Conservation (phyloP, 495 filamentous ascomycete genomes). For the Lepraria neglecta region DNA sequence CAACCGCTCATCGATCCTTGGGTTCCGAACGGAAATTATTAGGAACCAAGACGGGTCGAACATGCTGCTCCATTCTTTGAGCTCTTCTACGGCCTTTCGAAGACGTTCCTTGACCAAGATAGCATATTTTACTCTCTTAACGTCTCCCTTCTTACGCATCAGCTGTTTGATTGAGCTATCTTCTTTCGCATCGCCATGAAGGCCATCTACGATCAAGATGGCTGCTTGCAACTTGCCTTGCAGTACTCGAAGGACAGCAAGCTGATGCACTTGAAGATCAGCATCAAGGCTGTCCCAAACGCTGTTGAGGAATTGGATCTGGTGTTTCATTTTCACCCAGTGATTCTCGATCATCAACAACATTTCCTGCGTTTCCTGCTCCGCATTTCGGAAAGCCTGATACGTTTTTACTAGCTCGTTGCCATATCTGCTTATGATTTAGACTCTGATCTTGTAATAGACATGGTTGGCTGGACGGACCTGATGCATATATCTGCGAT, state of each 20-base stretch:
- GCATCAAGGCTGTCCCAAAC: slow-evolving; percentile 34
- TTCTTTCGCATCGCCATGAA: neutral
- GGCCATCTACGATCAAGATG: neutral
- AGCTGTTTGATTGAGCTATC: neutral
- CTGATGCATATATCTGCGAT: slow-evolving; percentile 12
- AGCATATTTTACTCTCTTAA: slow-evolving; percentile 31
- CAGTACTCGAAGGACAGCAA: slow-evolving; percentile 28
- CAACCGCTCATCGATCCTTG: slow-evolving; percentile 22
- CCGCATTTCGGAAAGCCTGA: slow-evolving; percentile 28
- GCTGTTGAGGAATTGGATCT: slow-evolving; percentile 35
- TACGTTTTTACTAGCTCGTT: slow-evolving; percentile 30
- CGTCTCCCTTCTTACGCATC: slow-evolving; percentile 9
- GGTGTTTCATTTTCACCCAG: slow-evolving; percentile 32
- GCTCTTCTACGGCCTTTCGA: slow-evolving; percentile 24
- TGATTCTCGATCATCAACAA: slow-evolving; percentile 33
- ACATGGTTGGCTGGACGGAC: neutral
- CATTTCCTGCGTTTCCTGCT: slow-evolving; percentile 32
- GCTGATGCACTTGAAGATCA: slow-evolving; percentile 31
- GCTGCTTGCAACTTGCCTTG: slow-evolving; percentile 14
- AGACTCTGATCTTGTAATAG: neutral
- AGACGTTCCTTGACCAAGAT: slow-evolving; percentile 17
- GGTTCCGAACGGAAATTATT: slow-evolving; percentile 22
- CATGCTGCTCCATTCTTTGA: slow-evolving; percentile 27
- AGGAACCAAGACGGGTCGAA: slow-evolving; percentile 31
- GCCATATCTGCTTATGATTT: slow-evolving; percentile 28